Conservation (phyloP, 2,329 filamentous ascomycete species). For the Nemania sp. region DNA sequence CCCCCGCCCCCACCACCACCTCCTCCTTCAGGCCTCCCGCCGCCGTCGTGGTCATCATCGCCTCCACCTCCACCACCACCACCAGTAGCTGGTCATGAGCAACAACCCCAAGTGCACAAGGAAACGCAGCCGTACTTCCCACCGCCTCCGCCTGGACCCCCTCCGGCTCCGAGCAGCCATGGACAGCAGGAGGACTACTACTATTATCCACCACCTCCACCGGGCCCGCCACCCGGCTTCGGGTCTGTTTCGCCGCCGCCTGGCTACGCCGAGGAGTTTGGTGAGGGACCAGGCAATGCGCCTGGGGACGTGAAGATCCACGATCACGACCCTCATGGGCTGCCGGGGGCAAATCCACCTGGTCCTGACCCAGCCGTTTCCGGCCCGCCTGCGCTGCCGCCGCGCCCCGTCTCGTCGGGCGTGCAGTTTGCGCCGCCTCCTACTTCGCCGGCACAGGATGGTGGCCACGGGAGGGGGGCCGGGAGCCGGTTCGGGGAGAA, state of each 20-base stretch:
- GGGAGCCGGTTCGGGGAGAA: slow-evolving; percentile 21
- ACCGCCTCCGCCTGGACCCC: not conserved
- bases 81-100: not conserved
- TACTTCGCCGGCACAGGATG: slow-evolving; percentile 1
- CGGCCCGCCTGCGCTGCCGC: slow-evolving; percentile 25
- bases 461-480: not conserved
- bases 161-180: not conserved
- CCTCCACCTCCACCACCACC: not conserved
- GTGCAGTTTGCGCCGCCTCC: slow-evolving; percentile 13
- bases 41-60: not conserved
- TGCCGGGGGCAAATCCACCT: too few species aligned
- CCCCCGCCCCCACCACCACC: not conserved
- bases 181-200: not conserved
- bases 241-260: slow-evolving; percentile 24
- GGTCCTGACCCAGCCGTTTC: too few species aligned
- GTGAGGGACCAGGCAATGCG: not conserved
- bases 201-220: slow-evolving; percentile 5
- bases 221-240: slow-evolving; percentile 10
- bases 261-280: slow-evolving; percentile 23
- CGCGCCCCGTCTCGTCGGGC: slow-evolving; percentile 16
- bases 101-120: not conserved
- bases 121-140: not conserved
- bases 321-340: too few species aligned
- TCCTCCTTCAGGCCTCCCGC: not conserved
- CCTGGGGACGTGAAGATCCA: not conserved